Conservation (phyloP, 306 rosid species). For the Prunus armeniaca region DNA sequence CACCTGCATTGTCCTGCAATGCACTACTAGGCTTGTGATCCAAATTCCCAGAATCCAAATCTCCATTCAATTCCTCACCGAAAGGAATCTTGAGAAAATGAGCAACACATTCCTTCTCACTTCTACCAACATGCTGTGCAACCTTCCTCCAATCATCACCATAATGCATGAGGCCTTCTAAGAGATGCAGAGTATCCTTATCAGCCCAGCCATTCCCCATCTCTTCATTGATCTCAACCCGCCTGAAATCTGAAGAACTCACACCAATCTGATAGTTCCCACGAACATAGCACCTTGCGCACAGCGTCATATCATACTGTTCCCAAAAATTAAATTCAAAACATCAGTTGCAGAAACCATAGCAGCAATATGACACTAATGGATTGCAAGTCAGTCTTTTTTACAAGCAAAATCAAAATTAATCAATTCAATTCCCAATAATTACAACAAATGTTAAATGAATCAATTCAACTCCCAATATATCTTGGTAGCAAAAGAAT, state of each 20-base stretch:
- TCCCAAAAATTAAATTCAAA: not conserved
- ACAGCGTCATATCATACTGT: conserved; percentile 79
- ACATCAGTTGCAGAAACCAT: not conserved
- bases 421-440: not conserved
- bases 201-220: conserved; percentile 70
- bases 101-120: conserved; percentile 87
- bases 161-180: conserved; percentile 70
- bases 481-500: not conserved
- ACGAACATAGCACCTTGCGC: conserved; percentile 96
- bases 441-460: not conserved
- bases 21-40: conserved; percentile 28
- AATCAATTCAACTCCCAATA: not conserved
- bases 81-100: conserved; percentile 81
- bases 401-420: not conserved
- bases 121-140: conserved; percentile 80
- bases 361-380: not conserved
- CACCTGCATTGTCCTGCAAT: conserved; percentile 24
- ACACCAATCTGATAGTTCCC: conserved; percentile 85
- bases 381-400: not conserved
- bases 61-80: conserved; percentile 57
- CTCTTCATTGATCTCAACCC: conserved; percentile 88
- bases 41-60: conserved; percentile 33
- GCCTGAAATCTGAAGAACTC: conserved; percentile 75
- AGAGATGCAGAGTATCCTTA: conserved; percentile 75
- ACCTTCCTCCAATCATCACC: conserved; percentile 95